Evolutionary conservation across 2,329 filamentous ascomycete species (phyloP), one percentile per base, ranked within the genome.

Genomic region (Fusarium longipes): DNA sequence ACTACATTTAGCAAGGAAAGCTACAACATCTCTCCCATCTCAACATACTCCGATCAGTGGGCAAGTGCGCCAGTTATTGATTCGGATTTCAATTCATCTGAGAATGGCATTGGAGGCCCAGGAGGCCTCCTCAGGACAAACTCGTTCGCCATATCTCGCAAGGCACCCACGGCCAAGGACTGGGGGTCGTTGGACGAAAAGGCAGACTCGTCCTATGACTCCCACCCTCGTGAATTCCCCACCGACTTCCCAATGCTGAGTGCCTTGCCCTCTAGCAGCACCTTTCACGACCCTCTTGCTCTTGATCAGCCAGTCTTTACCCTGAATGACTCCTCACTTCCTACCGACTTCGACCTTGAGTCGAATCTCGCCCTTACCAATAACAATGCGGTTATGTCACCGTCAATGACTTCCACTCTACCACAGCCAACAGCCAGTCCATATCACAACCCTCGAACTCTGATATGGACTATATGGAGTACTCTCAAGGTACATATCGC

Each of bases 1-100:
- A 78, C 79, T 70, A 83, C 80, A 56, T 62, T 77, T 61, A 76
- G 76, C 76, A 77, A 75, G 44, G 72, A 77, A 55, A 78, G 79
- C 72, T 77, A 78, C 63, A 77, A 80, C 29, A 78, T 86, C 50
- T 86, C 84, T 8, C 82, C 84, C 11, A 73, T 82, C 35, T 85
- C 84, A 10, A 78, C 78, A 29, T 84, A 74, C 71, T 77, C 76
- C 35, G 70, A 69, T 35, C 68, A 63, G 14, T 84, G 82, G 77
- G 79, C 80, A 12, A 77, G 78, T 65, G 74, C 70, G 17, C 78
- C 79, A 11, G 79, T 75, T 5, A 73, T 80, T 32, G 79, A 83
- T 52, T 83, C 82, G 2, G 75, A 75, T 53, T 73, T 84, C 67
- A 82, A 82, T 8, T 84, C 83, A 18, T 82, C 84, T 2, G 76